Percentiles rank a stretch among this genome's conserved stretches.
Evolutionary conservation across 805 yeast genomes (phyloP).

Genomic region (Nakazawaea ernobii): DNA sequence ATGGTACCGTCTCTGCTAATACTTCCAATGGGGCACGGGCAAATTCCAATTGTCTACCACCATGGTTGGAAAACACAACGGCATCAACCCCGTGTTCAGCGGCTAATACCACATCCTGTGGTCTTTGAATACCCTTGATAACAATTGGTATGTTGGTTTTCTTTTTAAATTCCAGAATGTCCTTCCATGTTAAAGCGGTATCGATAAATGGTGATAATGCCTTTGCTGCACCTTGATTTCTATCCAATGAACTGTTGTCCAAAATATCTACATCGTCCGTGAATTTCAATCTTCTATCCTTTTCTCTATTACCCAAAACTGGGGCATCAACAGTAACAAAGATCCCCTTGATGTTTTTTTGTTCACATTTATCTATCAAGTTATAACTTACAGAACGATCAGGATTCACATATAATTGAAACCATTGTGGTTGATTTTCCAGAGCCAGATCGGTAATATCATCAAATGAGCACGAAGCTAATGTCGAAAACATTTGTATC

Average conservation of each 20-base stretch:
- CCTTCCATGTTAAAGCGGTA: conserved; percentile 14
- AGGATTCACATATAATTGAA: conserved; percentile 31
- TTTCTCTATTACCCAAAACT: conserved; percentile 37
- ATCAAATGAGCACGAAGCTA: conserved; percentile 38
- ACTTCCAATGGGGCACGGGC: conserved; percentile 72
- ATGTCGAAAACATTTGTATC: conserved; percentile 42
- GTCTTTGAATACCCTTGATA: conserved; percentile 77
- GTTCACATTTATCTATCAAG: conserved; percentile 27
- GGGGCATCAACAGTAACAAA: conserved; percentile 39
- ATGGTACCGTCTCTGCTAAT: conserved; percentile 62
- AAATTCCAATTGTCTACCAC: conserved; percentile 84
- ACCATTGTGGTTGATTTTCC: conserved; percentile 34
- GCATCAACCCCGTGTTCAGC: conserved; percentile 69
- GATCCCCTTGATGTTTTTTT: conserved; percentile 27
- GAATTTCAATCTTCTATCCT: conserved; percentile 38
- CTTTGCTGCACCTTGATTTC: conserved; percentile 77
- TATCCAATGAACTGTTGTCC: conserved; percentile 66
- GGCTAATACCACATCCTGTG: conserved; percentile 72
- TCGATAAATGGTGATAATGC: conserved; percentile 75
- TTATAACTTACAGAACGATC: conserved; percentile 23
- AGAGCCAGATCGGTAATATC: conserved; percentile 33
- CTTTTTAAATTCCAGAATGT: conserved; percentile 16
- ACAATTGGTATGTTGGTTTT: conserved; percentile 48
- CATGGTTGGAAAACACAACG: conserved; percentile 80
- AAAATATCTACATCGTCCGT: conserved; percentile 44